Evolutionary conservation across 1,139 yeast genomes (phyloP).

Genomic region (Candida pseudoviswanathii): DNA sequence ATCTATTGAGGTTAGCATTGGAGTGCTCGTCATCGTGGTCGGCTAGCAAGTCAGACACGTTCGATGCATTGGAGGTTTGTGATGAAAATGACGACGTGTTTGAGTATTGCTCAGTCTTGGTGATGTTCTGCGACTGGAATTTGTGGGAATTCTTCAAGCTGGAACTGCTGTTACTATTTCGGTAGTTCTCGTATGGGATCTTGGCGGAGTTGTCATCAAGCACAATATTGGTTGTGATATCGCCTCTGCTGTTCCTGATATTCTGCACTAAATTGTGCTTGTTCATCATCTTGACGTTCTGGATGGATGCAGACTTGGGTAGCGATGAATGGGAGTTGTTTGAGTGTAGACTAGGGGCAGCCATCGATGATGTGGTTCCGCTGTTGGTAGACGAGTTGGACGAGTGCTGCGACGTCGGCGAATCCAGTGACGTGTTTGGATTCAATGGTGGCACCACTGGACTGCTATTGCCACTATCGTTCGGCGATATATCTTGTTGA

Average conservation of each 20-base stretch:
- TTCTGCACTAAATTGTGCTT: constrained; percentile 29
- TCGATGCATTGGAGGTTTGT: constrained; percentile 11
- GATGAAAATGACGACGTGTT: constrained; percentile 15
- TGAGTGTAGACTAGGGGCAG: constrained; percentile 8
- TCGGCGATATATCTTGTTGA: constrained; percentile 6
- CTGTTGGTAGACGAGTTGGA: constrained; percentile 1
- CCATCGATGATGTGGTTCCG: not conserved
- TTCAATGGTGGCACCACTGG: constrained; percentile 2
- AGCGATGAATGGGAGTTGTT: constrained; percentile 11
- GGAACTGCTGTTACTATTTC: constrained; percentile 13
- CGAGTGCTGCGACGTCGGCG: not conserved
- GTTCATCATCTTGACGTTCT: constrained; percentile 23
- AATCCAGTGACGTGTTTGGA: not conserved
- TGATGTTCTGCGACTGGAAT: constrained; percentile 15
- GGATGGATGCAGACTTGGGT: constrained; percentile 23
- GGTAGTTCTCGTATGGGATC: constrained; percentile 11
- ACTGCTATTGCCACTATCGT: constrained; percentile 3
- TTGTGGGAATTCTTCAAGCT: constrained; percentile 11
- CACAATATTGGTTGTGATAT: constrained; percentile 35
- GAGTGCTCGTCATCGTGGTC: constrained; percentile 7
- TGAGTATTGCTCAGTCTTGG: constrained; percentile 11
- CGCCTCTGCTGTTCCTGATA: constrained; percentile 30
- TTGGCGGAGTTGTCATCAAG: constrained; percentile 20
- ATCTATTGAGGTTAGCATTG: constrained; percentile 7
- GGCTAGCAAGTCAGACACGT: constrained; percentile 6